Evolutionary conservation across 148 eudicot genomes (phyloP), one percentile per base, ranked within the genome.

Genomic region (Rhododendron ovatum): DNA sequence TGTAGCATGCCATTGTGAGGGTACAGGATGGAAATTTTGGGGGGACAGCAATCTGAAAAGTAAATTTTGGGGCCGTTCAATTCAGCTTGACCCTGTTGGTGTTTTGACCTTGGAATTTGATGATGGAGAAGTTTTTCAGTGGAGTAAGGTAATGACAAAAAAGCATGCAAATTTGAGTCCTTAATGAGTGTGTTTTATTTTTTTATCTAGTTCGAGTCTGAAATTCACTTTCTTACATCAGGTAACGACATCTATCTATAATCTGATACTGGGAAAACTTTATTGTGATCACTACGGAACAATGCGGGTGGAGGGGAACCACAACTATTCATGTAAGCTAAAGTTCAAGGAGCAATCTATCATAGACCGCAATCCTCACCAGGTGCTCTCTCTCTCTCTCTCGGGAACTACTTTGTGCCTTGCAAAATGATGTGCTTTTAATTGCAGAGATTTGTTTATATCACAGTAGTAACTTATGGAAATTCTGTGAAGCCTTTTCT

Each of bases 41-140:
- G 98, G 98, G 80, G 98, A 95, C 86, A 95, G 98, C 89, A 95
- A 94, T 88, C 89, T 95, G 85, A 95, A 92, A 88, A 95, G 98
- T 91, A 94, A 95, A 92, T 95, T 95, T 86, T 94, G 98, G 98
- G 98, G 98, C 61, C 98, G 98, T 67, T 95, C 98, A 47, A 95
- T 95, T 63, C 98, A 95, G 89, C 93, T 95, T 55, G 98, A 95
- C 76, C 98, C 98, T 75, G 98, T 94, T 87, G 98, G 98, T 83
- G 86, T 92, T 86, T 89, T 95, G 79, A 93, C 96, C 50, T 82
- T 94, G 86, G 95, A 94, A 86, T 92, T 95, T 91, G 98, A 95
- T 89, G 98, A 95, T 85, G 98, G 98, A 80, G 98, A 95, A 93
- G 91, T 94, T 87, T 92, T 95, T 89, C 98, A 92, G 59, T 95